Percentiles rank a stretch among this genome's conserved stretches.
phyloP scores from a whole-genome alignment of 1,139 yeast genomes.

The Suhomyces yuchorum region DNA sequence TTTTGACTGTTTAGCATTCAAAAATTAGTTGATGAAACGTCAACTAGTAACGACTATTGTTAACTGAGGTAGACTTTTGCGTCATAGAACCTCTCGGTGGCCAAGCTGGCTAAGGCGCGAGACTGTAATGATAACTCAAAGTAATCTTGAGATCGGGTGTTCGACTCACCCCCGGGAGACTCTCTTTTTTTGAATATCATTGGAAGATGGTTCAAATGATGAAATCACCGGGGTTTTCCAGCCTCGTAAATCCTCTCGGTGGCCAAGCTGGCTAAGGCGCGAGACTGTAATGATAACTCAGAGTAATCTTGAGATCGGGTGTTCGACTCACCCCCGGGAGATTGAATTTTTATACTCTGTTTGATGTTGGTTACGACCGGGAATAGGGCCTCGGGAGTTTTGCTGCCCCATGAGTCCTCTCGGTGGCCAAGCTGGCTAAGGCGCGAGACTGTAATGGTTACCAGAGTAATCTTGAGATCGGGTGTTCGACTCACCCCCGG shows the following conservation, averaged over 20 bases:
- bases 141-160: slow-evolving; percentile 82
- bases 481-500: slow-evolving; percentile 86
- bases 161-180: slow-evolving; percentile 84
- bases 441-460: slow-evolving; percentile 83
- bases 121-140: slow-evolving; percentile 58
- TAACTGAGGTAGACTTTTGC: neutral
- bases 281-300: slow-evolving; percentile 63
- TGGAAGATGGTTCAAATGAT: neutral
- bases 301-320: slow-evolving; percentile 77
- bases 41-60: neutral
- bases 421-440: slow-evolving; percentile 81
- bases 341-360: too few species aligned
- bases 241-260: slow-evolving; percentile 50
- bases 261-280: slow-evolving; percentile 84
- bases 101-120: slow-evolving; percentile 83
- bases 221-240: neutral
- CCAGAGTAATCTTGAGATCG: slow-evolving; percentile 71
- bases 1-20: too few species aligned
- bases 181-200: slow-evolving; percentile 15
- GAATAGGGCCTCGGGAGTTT: too few species aligned
- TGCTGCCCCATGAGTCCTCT: too few species aligned
- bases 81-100: slow-evolving; percentile 56
- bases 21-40: too few species aligned
- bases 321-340: slow-evolving; percentile 87
- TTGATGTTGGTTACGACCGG: too few species aligned